Conservation (phyloP, 257 asterid species). For the Osmanthus fragrans region DNA sequence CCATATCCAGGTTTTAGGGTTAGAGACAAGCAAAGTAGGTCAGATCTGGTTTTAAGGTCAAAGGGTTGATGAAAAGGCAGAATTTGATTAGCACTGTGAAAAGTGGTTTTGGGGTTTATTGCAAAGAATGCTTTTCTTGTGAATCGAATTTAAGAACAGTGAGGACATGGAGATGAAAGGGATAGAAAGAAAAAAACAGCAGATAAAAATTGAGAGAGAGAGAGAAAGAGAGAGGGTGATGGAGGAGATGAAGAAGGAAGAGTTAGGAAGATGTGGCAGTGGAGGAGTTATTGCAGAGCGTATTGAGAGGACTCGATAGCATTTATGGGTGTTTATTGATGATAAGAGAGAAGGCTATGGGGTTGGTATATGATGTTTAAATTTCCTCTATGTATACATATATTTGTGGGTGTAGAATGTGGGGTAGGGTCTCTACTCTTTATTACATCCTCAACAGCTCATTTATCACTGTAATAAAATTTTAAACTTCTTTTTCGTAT, state of each 20-base stretch:
- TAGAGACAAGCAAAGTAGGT: constrained; percentile 12
- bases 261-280: constrained; percentile 14
- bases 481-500: too few species aligned
- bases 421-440: not conserved
- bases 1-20: constrained; percentile 33
- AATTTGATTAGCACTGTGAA: not conserved
- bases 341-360: constrained; percentile 36
- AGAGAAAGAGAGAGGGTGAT: constrained; percentile 7
- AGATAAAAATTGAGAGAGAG: constrained; percentile 14
- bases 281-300: constrained; percentile 61
- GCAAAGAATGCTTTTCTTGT: constrained; percentile 55
- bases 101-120: constrained; percentile 22
- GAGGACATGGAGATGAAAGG: constrained; percentile 12
- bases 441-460: not conserved
- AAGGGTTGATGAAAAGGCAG: constrained; percentile 13
- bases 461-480: not conserved
- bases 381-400: constrained; percentile 28
- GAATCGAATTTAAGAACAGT: constrained; percentile 69
- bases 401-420: not conserved
- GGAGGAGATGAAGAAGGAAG: not conserved
- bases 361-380: constrained; percentile 48
- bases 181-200: not conserved
- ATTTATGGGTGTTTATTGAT: constrained; percentile 61
- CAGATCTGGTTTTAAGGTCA: constrained; percentile 45
- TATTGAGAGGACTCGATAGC: constrained; percentile 51